A percentile compares a stretch with the other conserved stretches of the same genome.
Evolutionary conservation across 352 stramenopile species (phyloP).

Genomic region (Phytophthora cactorum): DNA sequence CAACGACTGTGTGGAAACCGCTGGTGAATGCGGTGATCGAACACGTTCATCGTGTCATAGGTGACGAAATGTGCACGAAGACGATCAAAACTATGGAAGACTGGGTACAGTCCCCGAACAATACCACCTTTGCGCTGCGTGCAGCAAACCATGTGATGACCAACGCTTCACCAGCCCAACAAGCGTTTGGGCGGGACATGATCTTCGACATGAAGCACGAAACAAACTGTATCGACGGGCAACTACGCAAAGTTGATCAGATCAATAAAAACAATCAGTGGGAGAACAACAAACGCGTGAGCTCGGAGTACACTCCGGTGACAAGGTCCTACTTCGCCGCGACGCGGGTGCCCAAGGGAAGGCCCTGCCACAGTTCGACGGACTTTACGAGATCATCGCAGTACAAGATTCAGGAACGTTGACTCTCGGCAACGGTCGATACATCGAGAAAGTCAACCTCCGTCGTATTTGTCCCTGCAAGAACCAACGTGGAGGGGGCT

Average conservation of each 20-base stretch:
- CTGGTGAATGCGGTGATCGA: not conserved
- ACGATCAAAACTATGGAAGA: not conserved
- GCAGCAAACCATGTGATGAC: not conserved
- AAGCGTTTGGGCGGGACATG: not conserved
- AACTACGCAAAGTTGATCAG: not conserved
- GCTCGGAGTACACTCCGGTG: not conserved
- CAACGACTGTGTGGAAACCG: not conserved
- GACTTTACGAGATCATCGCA: not conserved
- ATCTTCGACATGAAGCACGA: not conserved
- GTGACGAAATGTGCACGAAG: not conserved
- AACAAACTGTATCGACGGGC: constrained; percentile 1
- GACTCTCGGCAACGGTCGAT: constrained; percentile 10
- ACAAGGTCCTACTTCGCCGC: not conserved
- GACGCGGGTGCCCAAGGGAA: not conserved
- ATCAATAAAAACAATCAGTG: not conserved
- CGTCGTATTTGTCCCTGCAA: constrained; percentile 9
- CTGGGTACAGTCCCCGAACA: not conserved
- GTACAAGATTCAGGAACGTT: constrained; percentile 5
- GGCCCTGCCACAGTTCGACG: constrained; percentile 2
- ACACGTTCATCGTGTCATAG: not conserved
- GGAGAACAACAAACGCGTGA: not conserved
- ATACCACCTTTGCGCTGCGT: not conserved
- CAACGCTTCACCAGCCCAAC: not conserved
- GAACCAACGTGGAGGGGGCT: constrained; percentile 9
- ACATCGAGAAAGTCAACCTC: constrained; percentile 15